Evolutionary conservation across 345 rosid species (phyloP), one percentile per base, ranked within the genome.

Genomic region (Camelina hispida): DNA sequence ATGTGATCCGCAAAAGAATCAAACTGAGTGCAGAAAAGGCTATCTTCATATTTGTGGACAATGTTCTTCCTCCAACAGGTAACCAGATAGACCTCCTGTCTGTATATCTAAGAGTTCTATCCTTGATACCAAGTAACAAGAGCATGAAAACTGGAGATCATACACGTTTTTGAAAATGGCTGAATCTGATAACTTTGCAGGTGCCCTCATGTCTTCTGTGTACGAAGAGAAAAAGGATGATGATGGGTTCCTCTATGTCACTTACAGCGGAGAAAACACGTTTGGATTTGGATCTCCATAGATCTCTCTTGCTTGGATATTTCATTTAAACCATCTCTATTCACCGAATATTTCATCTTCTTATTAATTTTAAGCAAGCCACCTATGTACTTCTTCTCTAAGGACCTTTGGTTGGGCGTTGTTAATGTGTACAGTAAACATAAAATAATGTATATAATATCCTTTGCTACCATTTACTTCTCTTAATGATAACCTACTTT

Each of bases 221-320:
- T 92, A 92, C 17, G 93, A 88, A 53, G 96, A 92, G 71, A 88
- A 90, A 79, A 88, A 90, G 78, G 97, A 92, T 58, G 94, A 82
- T 54, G 97, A 92, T 61, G 97, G 96, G 34, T 92, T 92, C 82
- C 88, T 92, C 72, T 90, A 92, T 23, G 92, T 90, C 28, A 84
- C 94, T 17, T 92, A 92, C 86, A 90, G 96, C 20, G 96, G 97
- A 9, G 96, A 90, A 80, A 88, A 92, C 83, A 87, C 94, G 47
- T 92, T 92, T 69, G 97, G 97, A 56, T 64, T 43, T 72, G 61
- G 47, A 55, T 77, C 76, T 57, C 28, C 72, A 50, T 78, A 78
- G 50, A 48, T 25, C 18, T 9, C 63, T 77, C 62, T 64, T 38
- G 37, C 72, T 4, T 65, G 32, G 32, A 47, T 48, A 54, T 69